These are phyloP conservation scores for Aspergillus vadensis DNA, from an alignment of 2,329 filamentous ascomycete genomes.

Conservation along the genomic window DNA sequence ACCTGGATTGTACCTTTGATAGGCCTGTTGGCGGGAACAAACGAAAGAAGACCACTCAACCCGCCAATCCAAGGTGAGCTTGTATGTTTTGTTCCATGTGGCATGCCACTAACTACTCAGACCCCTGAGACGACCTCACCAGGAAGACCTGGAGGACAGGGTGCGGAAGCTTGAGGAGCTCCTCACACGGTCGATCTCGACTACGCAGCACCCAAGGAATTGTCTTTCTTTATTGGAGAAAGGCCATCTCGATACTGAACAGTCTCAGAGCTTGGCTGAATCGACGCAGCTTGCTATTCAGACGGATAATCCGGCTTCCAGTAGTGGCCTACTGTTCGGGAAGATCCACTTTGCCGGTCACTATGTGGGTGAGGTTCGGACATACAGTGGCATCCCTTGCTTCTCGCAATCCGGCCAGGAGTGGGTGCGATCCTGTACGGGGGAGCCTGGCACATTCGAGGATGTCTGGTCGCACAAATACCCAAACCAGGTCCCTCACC, in stretches of 20 bases:
- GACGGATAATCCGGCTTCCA: neutral
- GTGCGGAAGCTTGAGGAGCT: slow-evolving; percentile 1
- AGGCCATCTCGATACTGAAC: neutral
- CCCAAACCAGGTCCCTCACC: neutral
- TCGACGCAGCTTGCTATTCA: neutral
- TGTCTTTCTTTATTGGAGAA: neutral
- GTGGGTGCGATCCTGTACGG: slow-evolving; percentile 4
- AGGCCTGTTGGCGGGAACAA: slow-evolving; percentile 1
- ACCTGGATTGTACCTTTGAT: slow-evolving; percentile 7
- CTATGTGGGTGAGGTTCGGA: slow-evolving; percentile 1
- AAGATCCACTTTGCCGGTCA: slow-evolving; percentile 7
- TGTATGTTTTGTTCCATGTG: neutral
- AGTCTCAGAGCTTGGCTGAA: neutral
- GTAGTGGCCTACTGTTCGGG: slow-evolving; percentile 4
- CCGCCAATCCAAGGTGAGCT: neutral
- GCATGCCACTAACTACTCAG: neutral
- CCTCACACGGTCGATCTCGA: slow-evolving; percentile 3
- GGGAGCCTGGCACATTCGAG: neutral
- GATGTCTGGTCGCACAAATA: neutral
- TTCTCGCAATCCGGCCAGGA: neutral
- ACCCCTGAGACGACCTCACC: neutral
- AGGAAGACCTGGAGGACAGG: slow-evolving; percentile 2
- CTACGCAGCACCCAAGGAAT: neutral
- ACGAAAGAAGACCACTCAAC: slow-evolving; percentile 6
- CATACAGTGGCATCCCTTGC: slow-evolving; percentile 4